Evolutionary conservation across 331 rosid species (phyloP), one percentile per base, ranked within the genome.

Genomic region (Quercus lobata): DNA sequence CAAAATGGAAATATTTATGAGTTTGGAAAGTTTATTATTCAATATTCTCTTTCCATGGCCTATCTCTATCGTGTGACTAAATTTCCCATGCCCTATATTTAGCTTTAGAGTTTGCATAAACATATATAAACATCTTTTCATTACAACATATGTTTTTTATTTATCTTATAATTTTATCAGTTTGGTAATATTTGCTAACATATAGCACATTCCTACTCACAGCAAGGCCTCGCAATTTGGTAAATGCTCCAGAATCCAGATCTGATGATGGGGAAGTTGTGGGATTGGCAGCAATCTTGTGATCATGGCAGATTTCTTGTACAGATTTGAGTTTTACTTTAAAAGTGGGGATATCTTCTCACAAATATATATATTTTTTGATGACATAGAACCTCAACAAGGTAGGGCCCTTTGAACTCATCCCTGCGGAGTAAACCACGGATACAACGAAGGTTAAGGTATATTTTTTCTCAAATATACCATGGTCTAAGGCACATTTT

Each of bases 211-310:
- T 82, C 69, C 19, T n/a, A 72, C 57, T 80, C 80, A 69, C 97
- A 95, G 99, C 44, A 53, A 93, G 94, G 85, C 80, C 88, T 6
- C 97, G 99, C 29, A 89, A 78, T 85, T 30, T 92, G 9, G 79
- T 52, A 76, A 89, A 88, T 60, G 74, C 84, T 79, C 71, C 90
- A 1, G 96, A 88, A 71, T 84, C 86, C 80, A 90, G 82, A 77
- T 90, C 83, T 44, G 91, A 88, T 66, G 99, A 93, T 21, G 97
- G 90, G 63, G 97, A 89, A 1, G 21, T 11, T 52, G 30, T 92
- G 32, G 99, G 99, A 19, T 82, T 95, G 88, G 97, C 98, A 53
- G 79, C 96, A 81, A 84, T 95, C 19, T 80, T 91, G 52, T 92
- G 87, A 57, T 82, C 75, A 74, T 65, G 76, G 82, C 87, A 60